phyloP scores from a whole-genome alignment of 768 basidiomycete genomes.

The Amanita thiersii region DNA sequence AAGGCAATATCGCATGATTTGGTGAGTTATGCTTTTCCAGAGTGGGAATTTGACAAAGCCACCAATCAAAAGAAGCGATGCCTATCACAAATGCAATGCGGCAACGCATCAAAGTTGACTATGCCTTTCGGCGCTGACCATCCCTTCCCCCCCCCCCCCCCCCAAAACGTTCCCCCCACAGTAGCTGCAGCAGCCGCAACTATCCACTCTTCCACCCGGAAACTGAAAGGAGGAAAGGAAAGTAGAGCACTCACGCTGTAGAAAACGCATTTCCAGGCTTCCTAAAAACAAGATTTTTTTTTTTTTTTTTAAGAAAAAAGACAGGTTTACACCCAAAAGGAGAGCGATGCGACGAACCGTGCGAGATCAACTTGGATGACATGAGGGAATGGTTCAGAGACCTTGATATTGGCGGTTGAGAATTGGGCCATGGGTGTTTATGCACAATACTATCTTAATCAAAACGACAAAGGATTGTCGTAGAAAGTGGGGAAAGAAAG shows the following conservation, averaged over 20 bases:
- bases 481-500: too few species aligned
- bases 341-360: constrained; percentile 27
- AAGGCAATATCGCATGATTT: too few species aligned
- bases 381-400: constrained; percentile 36
- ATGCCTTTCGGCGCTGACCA: neutral
- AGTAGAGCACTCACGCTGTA: constrained; percentile 32
- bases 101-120: too few species aligned
- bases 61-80: neutral
- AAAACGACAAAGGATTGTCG: too few species aligned
- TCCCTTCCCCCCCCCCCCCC: neutral
- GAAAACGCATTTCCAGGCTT: constrained; percentile 63
- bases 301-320: neutral
- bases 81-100: too few species aligned
- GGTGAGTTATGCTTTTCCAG: neutral
- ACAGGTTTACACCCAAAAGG: neutral
- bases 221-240: too few species aligned
- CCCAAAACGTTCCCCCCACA: too few species aligned
- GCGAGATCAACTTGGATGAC: constrained; percentile 38
- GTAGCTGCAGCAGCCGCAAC: too few species aligned
- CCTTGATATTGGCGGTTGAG: constrained; percentile 28
- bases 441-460: too few species aligned
- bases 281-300: constrained; percentile 21
- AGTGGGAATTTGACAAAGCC: neutral
- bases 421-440: neutral
- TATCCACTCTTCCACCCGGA: too few species aligned